Evolutionary conservation across 2,329 filamentous ascomycete species (phyloP), one percentile per base, ranked within the genome.

Genomic region (Fusarium tupiense): DNA sequence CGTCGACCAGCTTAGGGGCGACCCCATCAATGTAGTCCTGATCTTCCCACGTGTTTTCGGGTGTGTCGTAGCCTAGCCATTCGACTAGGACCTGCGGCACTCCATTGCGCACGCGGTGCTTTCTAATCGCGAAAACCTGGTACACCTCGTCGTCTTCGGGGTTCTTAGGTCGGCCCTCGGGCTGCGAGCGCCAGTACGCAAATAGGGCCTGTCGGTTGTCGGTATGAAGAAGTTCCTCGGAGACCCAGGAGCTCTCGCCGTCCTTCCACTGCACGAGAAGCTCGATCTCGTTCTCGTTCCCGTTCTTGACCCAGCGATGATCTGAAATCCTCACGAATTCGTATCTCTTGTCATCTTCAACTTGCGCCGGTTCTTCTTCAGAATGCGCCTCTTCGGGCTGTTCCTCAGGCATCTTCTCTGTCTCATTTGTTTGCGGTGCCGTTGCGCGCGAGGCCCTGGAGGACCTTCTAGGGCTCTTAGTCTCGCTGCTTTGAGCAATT

Each of bases 41-140:
- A 4, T 77, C 66, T 66, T 81, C 74, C 82, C 82, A 84, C 6
- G 79, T 78, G 9, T 67, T 75, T 2, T 82, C 79, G 16, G 69
- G 58, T 14, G 73, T 62, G 7, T 75, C 75, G 46, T 79, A 83
- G 17, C 82, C 82, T 9, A 83, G 64, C 82, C 82, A 84, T 67
- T 84, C 82, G 4, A 84, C 81, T 14, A 78, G 67, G 37, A 83
- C 68, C 26, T 74, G 73, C 46, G 76, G 76, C 58, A 75, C 77
- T 11, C 78, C 73, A 22, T 70, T 73, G 17, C 78, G 73, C 29
- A 69, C 74, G 37, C 74, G 78, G 62, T 83, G 82, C 38, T 79
- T 78, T 33, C 77, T 79, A 41, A 84, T 78, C 9, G 80, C 79
- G 56, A 80, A 80, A 9, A 83, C 80, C 38, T 80, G 78, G 66